These are phyloP conservation scores for Acacia concinna DNA, from an alignment of 331 rosid genomes.

Conservation along the genomic window DNA sequence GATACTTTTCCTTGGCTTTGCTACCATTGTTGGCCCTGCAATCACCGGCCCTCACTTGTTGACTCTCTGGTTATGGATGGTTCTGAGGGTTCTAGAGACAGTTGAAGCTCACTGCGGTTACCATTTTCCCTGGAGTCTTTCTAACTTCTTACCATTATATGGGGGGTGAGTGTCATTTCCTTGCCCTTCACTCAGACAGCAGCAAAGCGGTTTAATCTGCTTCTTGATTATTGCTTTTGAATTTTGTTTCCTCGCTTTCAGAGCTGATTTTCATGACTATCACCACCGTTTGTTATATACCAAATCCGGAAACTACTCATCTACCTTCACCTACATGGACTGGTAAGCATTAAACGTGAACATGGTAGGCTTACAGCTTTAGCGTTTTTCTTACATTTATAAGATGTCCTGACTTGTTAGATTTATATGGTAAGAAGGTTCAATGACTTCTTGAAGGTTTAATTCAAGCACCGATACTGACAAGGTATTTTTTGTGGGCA, in stretches of 20 bases:
- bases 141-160: conserved; percentile 70
- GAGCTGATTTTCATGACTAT: conserved; percentile 85
- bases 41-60: conserved; percentile 74
- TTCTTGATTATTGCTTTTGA: conserved; percentile 10
- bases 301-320: conserved; percentile 85
- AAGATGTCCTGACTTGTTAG: neutral
- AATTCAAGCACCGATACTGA: neutral
- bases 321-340: conserved; percentile 84
- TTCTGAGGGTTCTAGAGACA: conserved; percentile 67
- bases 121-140: conserved; percentile 79
- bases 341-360: conserved; percentile 38
- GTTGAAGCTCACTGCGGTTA: conserved; percentile 86
- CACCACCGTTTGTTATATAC: conserved; percentile 83
- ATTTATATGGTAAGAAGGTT: neutral
- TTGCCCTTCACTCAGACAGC: neutral
- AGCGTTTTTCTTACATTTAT: neutral
- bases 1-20: conserved; percentile 79
- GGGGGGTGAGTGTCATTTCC: conserved; percentile 64
- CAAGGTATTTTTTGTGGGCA: conserved; percentile 1
- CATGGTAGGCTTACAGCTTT: neutral
- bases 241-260: conserved; percentile 34
- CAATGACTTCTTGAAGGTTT: neutral
- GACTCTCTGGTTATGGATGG: conserved; percentile 81
- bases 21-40: conserved; percentile 80
- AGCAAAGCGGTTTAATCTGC: neutral